Base-by-base conservation (phyloP, 129 eudicot genomes). In the Tanacetum coccineum region DNA sequence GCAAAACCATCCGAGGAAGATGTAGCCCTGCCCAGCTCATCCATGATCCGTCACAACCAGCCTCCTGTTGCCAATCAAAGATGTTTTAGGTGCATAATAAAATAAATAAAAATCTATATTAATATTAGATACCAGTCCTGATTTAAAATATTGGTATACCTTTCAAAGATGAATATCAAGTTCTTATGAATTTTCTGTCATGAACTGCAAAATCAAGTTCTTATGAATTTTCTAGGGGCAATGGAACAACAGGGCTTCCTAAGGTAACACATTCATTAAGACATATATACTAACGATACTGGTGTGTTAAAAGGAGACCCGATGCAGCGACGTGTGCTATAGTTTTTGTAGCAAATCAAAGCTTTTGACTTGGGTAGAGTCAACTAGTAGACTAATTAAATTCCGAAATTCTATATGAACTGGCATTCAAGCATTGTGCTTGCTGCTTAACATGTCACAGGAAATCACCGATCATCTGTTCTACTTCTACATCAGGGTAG, bases 1-100 rank as follows among this genome's bases (percentile, higher is more conserved):
- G 98, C 98, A 74, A 92, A 81, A 48, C 98, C 98, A 80, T 92
- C 98, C 64, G 87, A 81, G 47, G 98, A 88, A 81, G 98, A 92
- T 55, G 98, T 92, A 53, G 98, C 96, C 76, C 98, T 82, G 68
- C 98, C 98, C 68, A 92, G 80, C 81, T 92, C 98, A 79, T 92
- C 98, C 91, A 92, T n/a, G n/a, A n/a, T n/a, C n/a, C n/a, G n/a
- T 87, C 52, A 88, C 96, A 74, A 92, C 76, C 47, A 92, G 82
- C 80, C 98, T 92, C 81, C 98, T 92, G 86, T 53, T 55, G 68
- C 52, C 73, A 75, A 67, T 10, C 57, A 68, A 19, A 72, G 40
- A 52, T 50, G 32, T 59, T 14, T 7, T 45, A 14, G 28, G 22
- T 56, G n/a, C 12, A 26, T 14, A 60, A 47, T 6, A 10, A 17